A percentile compares a stretch with the other conserved stretches of the same genome.
Evolutionary conservation across 1,139 yeast genomes (phyloP).

Genomic region (Petasospora rhodanensis): DNA sequence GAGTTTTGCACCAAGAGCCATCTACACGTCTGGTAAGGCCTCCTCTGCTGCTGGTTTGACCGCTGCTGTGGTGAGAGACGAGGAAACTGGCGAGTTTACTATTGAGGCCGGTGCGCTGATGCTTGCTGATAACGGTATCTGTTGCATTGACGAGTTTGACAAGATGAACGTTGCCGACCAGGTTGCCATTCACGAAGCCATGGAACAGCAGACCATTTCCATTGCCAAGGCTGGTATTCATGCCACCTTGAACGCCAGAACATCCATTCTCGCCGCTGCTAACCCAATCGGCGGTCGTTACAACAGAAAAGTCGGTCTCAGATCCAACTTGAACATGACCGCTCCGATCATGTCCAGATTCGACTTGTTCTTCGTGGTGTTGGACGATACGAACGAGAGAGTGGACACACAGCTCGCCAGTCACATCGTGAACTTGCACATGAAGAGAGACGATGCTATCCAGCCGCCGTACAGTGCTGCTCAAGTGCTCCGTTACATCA

Average conservation of each 20-base stretch:
- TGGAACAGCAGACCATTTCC: conserved; percentile 98
- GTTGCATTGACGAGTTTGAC: conserved; percentile 98
- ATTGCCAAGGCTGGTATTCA: conserved; percentile 98
- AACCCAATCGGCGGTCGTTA: conserved; percentile 96
- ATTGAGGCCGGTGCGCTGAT: conserved; percentile 98
- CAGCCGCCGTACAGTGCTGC: conserved; percentile 88
- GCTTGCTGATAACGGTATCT: conserved; percentile 98
- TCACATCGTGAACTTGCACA: conserved; percentile 90
- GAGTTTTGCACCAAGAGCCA: conserved; percentile 88
- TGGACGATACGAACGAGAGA: conserved; percentile 92
- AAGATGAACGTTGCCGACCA: conserved; percentile 96
- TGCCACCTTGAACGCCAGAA: conserved; percentile 93
- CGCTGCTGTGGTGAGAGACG: conserved; percentile 96
- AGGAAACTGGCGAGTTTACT: conserved; percentile 95
- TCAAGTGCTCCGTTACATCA: conserved; percentile 82
- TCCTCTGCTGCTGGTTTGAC: conserved; percentile 98
- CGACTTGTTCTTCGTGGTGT: conserved; percentile 88
- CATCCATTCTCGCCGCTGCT: conserved; percentile 95
- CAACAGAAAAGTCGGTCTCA: conserved; percentile 76
- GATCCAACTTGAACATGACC: conserved; percentile 93
- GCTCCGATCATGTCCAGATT: conserved; percentile 99
- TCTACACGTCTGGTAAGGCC: conserved; percentile 97
- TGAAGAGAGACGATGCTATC: conserved; percentile 87
- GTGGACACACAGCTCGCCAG: conserved; percentile 86
- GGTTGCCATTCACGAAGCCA: conserved; percentile 98